Percentiles rank a stretch among this genome's conserved stretches.
phyloP scores from a whole-genome alignment of 768 basidiomycete species.

The Russula sp. region DNA sequence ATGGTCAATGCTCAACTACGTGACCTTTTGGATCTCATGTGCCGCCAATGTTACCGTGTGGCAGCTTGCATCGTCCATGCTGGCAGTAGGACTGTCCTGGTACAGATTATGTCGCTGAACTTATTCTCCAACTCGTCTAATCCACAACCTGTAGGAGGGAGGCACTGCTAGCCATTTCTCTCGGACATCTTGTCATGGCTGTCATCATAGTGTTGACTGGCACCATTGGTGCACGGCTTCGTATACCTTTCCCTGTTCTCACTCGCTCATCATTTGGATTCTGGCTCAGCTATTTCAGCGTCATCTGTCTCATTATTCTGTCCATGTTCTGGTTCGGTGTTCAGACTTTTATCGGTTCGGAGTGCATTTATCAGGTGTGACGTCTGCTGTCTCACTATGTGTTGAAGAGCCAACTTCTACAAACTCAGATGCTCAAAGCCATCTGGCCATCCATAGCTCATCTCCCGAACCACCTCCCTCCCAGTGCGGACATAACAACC shows the following conservation, averaged over 20 bases:
- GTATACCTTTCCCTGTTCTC: conserved; percentile 67
- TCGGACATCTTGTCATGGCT: conserved; percentile 72
- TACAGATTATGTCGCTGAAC: conserved; percentile 22
- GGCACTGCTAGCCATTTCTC: conserved; percentile 59
- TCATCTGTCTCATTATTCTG: conserved; percentile 66
- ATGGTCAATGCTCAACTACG: conserved; percentile 61
- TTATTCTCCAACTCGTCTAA: not conserved
- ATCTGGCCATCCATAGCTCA: conserved; percentile 69
- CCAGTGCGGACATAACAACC: conserved; percentile 53
- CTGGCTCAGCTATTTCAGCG: conserved; percentile 83
- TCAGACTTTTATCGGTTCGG: conserved; percentile 50
- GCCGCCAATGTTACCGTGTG: conserved; percentile 30
- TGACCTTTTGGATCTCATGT: conserved; percentile 46
- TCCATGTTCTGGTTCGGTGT: conserved; percentile 80
- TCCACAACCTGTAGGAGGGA: conserved; percentile 40
- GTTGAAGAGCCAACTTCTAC: not conserved
- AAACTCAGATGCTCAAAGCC: conserved; percentile 56
- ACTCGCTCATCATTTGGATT: conserved; percentile 84
- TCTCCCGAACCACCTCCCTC: conserved; percentile 57
- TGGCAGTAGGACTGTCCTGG: conserved; percentile 71
- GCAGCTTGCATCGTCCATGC: conserved; percentile 67
- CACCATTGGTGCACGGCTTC: conserved; percentile 67
- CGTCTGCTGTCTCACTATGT: not conserved
- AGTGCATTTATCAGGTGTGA: conserved; percentile 60
- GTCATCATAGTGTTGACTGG: conserved; percentile 72